Conservation (phyloP, 495 filamentous ascomycete genomes). For the Friedmanniomyces endolithicus region DNA sequence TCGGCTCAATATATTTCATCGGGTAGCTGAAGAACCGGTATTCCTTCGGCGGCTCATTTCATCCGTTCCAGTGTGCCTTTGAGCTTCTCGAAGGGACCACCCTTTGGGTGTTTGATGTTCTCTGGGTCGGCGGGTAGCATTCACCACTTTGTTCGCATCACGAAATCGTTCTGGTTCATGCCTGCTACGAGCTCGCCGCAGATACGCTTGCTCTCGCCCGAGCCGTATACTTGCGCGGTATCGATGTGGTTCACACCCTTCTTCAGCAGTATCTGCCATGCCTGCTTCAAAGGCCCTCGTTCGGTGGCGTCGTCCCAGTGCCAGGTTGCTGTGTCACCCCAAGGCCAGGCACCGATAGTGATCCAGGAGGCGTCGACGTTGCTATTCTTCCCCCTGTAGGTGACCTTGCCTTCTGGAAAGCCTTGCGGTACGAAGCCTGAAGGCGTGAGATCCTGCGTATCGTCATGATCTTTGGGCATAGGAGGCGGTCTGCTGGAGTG, state of each 20-base stretch:
- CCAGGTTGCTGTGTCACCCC: conserved; percentile 36
- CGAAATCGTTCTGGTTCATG: conserved; percentile 27
- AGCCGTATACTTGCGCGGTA: conserved; percentile 33
- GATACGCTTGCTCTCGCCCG: conserved; percentile 32
- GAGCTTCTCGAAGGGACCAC: conserved; percentile 16
- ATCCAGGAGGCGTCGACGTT: conserved; percentile 27
- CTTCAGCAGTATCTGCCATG: conserved; percentile 26
- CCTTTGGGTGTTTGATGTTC: conserved; percentile 15
- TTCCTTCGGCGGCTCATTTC: conserved; percentile 16
- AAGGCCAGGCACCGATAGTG: conserved; percentile 33
- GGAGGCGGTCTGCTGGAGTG: conserved; percentile 23
- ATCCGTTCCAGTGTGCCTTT: conserved; percentile 13
- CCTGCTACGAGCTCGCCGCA: conserved; percentile 28
- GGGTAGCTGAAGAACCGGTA: conserved; percentile 24
- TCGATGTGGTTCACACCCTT: conserved; percentile 33
- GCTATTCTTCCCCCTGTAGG: conserved; percentile 17
- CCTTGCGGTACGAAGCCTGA: conserved; percentile 16
- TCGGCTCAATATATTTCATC: conserved; percentile 30
- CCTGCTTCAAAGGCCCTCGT: conserved; percentile 26
- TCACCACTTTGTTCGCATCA: conserved; percentile 21
- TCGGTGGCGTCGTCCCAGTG: conserved; percentile 25
- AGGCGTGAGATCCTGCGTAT: conserved; percentile 7
- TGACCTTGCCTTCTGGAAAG: conserved; percentile 6
- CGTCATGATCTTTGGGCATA: conserved; percentile 19
- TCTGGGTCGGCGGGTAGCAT: conserved; percentile 12